These are phyloP conservation scores for Starmerella kuoi DNA, from an alignment of 805 yeast genomes.

Conservation along the genomic window DNA sequence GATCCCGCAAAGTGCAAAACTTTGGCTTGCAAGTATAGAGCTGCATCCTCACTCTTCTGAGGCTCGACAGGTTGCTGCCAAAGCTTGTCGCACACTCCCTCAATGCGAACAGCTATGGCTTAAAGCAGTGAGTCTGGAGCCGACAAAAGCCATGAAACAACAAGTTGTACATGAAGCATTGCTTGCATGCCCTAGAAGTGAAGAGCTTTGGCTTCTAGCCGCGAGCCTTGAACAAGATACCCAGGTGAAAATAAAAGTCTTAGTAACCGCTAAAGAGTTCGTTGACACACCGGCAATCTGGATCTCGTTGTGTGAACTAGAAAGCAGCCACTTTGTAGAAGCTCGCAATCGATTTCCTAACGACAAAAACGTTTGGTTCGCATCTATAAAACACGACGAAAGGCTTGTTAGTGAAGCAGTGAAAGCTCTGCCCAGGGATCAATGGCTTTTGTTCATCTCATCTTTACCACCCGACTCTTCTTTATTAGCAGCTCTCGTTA, in stretches of 20 bases:
- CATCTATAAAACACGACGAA: neutral
- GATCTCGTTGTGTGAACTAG: neutral
- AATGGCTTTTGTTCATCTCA: constrained; percentile 1
- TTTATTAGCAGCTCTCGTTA: too few species aligned
- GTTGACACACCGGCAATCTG: constrained; percentile 4
- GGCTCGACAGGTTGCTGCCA: constrained; percentile 39
- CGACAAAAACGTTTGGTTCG: constrained; percentile 3
- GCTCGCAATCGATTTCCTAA: constrained; percentile 2
- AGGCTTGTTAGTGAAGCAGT: constrained; percentile 1
- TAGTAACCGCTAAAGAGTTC: constrained; percentile 50
- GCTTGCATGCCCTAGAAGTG: constrained; percentile 47
- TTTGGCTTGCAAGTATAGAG: constrained; percentile 74
- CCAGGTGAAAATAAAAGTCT: constrained; percentile 40
- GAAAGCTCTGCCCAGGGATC: neutral
- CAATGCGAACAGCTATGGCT: constrained; percentile 58
- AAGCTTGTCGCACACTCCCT: constrained; percentile 49
- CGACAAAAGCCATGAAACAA: constrained; percentile 40
- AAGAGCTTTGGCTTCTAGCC: constrained; percentile 55
- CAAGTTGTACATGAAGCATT: constrained; percentile 59
- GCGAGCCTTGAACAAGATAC: constrained; percentile 46
- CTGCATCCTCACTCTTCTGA: constrained; percentile 44
- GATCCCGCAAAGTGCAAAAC: constrained; percentile 53
- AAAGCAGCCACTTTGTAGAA: neutral
- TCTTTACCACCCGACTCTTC: neutral
- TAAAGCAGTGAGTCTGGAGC: constrained; percentile 55